These are phyloP conservation scores for Puya raimondii DNA, from an alignment of 176 grass and related monocot species.

Conservation along the genomic window DNA sequence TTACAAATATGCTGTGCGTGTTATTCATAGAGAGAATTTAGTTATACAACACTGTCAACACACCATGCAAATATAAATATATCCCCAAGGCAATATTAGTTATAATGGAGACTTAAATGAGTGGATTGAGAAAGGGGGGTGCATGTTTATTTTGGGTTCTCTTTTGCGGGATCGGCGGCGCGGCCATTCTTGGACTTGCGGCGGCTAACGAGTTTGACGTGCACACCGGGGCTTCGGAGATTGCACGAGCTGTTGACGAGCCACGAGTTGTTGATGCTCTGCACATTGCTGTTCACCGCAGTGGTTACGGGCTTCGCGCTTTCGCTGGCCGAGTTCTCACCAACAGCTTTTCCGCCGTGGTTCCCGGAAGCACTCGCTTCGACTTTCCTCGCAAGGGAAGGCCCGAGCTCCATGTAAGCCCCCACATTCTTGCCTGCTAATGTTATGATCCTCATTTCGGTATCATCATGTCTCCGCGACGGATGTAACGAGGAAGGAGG, in stretches of 20 bases:
- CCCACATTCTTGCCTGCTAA: slow-evolving; percentile 36
- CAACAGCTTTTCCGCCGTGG: neutral
- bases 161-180: neutral
- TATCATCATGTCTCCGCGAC: slow-evolving; percentile 15
- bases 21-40: too few relatives aligned
- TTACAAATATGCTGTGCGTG: too few relatives aligned
- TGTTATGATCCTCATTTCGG: slow-evolving; percentile 24
- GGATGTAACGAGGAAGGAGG: neutral
- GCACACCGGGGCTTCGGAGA: slow-evolving; percentile 27
- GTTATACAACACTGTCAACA: too few relatives aligned
- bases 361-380: neutral
- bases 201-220: slow-evolving; percentile 21
- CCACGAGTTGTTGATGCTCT: slow-evolving; percentile 39
- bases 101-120: too few relatives aligned
- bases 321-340: neutral
- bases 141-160: neutral
- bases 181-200: slow-evolving; percentile 10
- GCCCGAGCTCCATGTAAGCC: slow-evolving; percentile 28
- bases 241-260: slow-evolving; percentile 23
- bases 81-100: too few relatives aligned
- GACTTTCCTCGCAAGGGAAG: neutral
- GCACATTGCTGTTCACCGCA: slow-evolving; percentile 42
- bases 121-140: too few relatives aligned
- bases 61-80: too few relatives aligned
- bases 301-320: slow-evolving; percentile 24